A percentile compares a stretch with the other conserved stretches of the same genome.
Evolutionary conservation across 257 asterid genomes (phyloP).

Genomic region (Osmanthus fragrans): DNA sequence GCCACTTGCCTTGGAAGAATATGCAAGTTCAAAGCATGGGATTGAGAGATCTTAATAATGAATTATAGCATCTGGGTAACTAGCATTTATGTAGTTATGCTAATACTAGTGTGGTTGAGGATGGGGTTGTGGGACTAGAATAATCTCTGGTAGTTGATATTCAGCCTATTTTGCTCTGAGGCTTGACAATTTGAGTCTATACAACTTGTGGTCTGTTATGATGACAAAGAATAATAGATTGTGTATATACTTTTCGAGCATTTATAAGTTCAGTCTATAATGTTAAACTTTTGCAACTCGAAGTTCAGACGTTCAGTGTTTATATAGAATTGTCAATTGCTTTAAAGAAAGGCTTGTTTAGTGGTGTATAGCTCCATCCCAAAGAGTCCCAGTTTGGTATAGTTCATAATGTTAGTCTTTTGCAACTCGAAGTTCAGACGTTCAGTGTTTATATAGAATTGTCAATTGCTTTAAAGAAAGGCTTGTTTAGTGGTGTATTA

Average conservation of each 20-base stretch:
- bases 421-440: not conserved
- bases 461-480: not conserved
- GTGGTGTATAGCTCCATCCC: not conserved
- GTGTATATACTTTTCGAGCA: slow-evolving; percentile 27
- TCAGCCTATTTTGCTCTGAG: not conserved
- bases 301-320: too few relatives aligned
- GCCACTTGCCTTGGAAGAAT: not conserved
- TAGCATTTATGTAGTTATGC: slow-evolving; percentile 19
- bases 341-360: not conserved
- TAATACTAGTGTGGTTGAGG: slow-evolving; percentile 16
- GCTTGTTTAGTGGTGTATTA: not conserved
- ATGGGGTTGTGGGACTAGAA: slow-evolving; percentile 9
- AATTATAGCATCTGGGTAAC: not conserved
- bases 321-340: not conserved
- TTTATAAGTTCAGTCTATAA: not conserved
- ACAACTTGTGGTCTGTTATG: too few relatives aligned
- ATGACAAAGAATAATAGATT: slow-evolving; percentile 16
- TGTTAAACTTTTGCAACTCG: not conserved
- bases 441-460: too few relatives aligned
- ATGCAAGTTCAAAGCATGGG: not conserved
- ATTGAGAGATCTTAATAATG: not conserved
- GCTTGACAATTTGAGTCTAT: not conserved
- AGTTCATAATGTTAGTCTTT: not conserved
- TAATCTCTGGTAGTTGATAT: not conserved
- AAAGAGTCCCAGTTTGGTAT: too few relatives aligned